phyloP scores from a whole-genome alignment of 306 rosid genomes.

The Pyrus bretschneideri region DNA sequence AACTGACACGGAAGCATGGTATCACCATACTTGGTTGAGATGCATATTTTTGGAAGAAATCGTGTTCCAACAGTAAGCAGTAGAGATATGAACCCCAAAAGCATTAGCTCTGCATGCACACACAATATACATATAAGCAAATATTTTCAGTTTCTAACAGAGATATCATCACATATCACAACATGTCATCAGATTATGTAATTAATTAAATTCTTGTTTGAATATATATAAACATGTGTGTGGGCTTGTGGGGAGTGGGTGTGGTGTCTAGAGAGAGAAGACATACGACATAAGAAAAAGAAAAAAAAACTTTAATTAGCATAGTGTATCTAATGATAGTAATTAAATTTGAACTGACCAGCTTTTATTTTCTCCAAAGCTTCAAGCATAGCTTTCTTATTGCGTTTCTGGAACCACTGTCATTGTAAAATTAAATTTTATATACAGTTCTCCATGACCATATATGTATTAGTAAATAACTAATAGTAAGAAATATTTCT shows the following conservation, averaged over 20 bases:
- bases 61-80: conserved; percentile 50
- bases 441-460: not conserved
- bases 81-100: conserved; percentile 62
- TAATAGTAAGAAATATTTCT: not conserved
- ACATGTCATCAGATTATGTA: no score
- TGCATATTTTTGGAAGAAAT: conserved; percentile 47
- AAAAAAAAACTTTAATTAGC: no score
- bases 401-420: conserved; percentile 58
- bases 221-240: no score
- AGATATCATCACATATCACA: no score
- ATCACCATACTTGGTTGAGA: conserved; percentile 23
- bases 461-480: not conserved
- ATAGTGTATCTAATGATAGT: no score
- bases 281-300: no score
- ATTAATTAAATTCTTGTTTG: no score
- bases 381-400: conserved; percentile 63
- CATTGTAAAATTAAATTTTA: not conserved
- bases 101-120: conserved; percentile 50
- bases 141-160: no score
- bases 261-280: no score
- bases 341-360: conserved; percentile 19
- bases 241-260: no score
- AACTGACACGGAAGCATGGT: conserved; percentile 56
- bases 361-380: conserved; percentile 77
- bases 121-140: no score